phyloP scores from a whole-genome alignment of 2,329 filamentous ascomycete species.

The Pseudonectria buxi region DNA sequence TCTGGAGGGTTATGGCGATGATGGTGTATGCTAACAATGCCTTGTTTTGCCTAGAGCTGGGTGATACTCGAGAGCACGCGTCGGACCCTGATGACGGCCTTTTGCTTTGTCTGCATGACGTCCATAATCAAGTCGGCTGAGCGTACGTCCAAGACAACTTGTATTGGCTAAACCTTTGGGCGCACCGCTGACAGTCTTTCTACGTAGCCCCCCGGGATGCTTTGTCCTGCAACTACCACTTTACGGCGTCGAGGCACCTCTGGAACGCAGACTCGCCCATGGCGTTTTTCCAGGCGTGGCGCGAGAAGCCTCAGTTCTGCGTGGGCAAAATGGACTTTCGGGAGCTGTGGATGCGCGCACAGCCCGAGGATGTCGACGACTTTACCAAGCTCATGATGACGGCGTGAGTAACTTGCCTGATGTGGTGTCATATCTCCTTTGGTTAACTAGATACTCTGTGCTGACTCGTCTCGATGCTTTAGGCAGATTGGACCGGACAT shows the following conservation, averaged over 20 bases:
- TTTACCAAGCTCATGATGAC: slow-evolving; percentile 33
- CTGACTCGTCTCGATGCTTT: background rate
- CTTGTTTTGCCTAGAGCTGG: slow-evolving; percentile 27
- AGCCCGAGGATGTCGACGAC: slow-evolving; percentile 32
- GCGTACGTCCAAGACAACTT: slow-evolving; percentile 19
- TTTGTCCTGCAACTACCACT: slow-evolving; percentile 14
- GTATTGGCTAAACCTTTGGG: no score
- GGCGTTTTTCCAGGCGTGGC: slow-evolving; percentile 38
- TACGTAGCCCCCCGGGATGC: slow-evolving; percentile 11
- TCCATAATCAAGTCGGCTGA: slow-evolving; percentile 27
- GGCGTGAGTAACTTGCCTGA: slow-evolving; percentile 22
- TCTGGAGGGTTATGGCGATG: no score
- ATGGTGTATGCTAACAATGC: slow-evolving; percentile 1
- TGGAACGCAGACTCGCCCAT: slow-evolving; percentile 36
- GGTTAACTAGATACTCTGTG: background rate
- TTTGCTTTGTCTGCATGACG: slow-evolving; percentile 27
- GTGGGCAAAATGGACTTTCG: slow-evolving; percentile 29
- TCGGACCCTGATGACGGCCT: slow-evolving; percentile 30
- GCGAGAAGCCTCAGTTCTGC: slow-evolving; percentile 33
- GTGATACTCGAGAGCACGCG: slow-evolving; percentile 36
- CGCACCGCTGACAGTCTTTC: background rate
- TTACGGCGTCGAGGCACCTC: slow-evolving; percentile 35
- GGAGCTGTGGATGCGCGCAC: slow-evolving; percentile 31
- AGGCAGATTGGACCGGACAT: background rate
- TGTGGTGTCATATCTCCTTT: no score